Conservation (phyloP, 176 grass and related monocot genomes). For the Tuctoria greenei region DNA sequence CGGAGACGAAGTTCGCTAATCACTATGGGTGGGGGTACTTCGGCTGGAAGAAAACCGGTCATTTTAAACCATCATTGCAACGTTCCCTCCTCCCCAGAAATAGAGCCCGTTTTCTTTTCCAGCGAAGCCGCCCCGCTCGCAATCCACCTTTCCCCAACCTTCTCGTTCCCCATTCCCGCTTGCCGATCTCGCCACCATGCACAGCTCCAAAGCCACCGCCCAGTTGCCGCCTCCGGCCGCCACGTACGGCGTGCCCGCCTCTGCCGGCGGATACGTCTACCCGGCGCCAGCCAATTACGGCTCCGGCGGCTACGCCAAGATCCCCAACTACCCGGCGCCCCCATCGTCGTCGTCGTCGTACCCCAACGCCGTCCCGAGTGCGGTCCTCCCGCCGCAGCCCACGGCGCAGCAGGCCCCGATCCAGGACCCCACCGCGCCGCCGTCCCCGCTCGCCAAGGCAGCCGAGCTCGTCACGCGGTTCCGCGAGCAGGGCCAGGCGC, state of each 20-base stretch:
- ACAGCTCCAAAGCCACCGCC: constrained; percentile 23
- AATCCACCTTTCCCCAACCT: constrained; percentile 9
- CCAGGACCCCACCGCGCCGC: constrained; percentile 37
- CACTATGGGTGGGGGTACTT: neutral
- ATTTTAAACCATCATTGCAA: neutral
- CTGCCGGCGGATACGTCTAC: constrained; percentile 37
- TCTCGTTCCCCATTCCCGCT: constrained; percentile 2
- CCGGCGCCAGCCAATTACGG: constrained; percentile 25
- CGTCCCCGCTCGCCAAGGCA: constrained; percentile 44
- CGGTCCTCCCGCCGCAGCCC: neutral
- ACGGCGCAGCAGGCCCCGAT: neutral
- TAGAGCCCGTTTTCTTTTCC: neutral
- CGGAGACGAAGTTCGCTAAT: neutral
- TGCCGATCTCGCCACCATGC: constrained; percentile 31
- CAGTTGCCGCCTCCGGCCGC: constrained; percentile 4
- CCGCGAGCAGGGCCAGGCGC: constrained; percentile 69
- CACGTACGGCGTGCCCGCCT: constrained; percentile 29
- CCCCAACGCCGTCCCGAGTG: constrained; percentile 8
- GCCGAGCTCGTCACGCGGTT: constrained; percentile 62
- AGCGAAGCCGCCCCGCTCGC: neutral
- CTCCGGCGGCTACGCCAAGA: constrained; percentile 42
- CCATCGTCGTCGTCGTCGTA: constrained; percentile 46
- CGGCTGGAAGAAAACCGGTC: neutral
- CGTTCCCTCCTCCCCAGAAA: neutral
- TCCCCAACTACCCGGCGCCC: constrained; percentile 43